Conservation (phyloP, 2,329 filamentous ascomycete genomes). For the Monilinia laxa region DNA sequence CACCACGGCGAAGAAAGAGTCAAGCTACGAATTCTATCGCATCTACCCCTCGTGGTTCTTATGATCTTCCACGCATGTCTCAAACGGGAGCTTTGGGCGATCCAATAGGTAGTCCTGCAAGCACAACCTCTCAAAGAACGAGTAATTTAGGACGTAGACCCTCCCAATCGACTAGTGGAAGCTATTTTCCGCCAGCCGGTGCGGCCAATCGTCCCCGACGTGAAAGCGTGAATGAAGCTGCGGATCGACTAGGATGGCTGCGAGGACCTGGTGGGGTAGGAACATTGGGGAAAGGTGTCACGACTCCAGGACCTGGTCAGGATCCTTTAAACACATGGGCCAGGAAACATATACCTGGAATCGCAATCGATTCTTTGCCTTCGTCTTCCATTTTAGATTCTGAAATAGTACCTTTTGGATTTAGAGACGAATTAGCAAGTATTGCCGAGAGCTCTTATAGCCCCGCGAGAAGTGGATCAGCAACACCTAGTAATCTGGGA, state of each 20-base stretch:
- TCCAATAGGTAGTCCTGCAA: constrained; percentile 30
- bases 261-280: constrained; percentile 86
- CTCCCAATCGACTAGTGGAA: constrained; percentile 29
- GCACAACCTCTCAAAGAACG: constrained; percentile 32
- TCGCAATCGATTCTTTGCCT: constrained; percentile 67
- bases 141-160: constrained; percentile 33
- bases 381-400: constrained; percentile 65
- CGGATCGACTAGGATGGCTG: constrained; percentile 60
- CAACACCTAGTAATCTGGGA: constrained; percentile 50
- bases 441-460: constrained; percentile 45
- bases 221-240: constrained; percentile 41
- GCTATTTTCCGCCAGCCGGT: constrained; percentile 38
- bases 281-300: constrained; percentile 69
- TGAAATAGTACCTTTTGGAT: constrained; percentile 59
- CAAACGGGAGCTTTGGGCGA: constrained; percentile 31
- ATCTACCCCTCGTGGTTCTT: constrained; percentile 56
- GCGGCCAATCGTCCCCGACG: constrained; percentile 34
- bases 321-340: constrained; percentile 85
- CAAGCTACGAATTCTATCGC: constrained; percentile 62
- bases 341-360: constrained; percentile 75
- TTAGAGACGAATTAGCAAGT: constrained; percentile 40
- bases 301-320: constrained; percentile 75
- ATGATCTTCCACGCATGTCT: constrained; percentile 33
- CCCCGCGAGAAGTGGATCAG: constrained; percentile 33
- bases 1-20: constrained; percentile 75